phyloP scores from a whole-genome alignment of 2,329 filamentous ascomycete species.

The Lizonia empirigonia region DNA sequence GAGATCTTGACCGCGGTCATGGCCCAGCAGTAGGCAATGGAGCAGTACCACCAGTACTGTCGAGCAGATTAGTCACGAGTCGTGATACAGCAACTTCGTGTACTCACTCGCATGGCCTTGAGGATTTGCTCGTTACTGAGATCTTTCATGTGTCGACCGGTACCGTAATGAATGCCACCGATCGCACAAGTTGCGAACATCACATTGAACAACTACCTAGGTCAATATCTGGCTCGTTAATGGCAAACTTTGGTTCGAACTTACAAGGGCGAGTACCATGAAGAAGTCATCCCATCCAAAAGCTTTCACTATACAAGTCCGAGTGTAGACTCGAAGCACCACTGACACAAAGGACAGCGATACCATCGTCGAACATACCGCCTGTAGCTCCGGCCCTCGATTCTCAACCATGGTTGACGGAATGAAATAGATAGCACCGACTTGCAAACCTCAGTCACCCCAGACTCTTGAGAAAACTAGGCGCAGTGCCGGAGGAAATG shows the following conservation, averaged over 20 bases:
- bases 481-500: slow-evolving; percentile 25
- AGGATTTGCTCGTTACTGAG: slow-evolving; percentile 30
- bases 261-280: slow-evolving; percentile 40
- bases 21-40: slow-evolving; percentile 39
- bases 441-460: slow-evolving; percentile 23
- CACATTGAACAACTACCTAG: slow-evolving; percentile 28
- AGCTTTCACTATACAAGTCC: slow-evolving; percentile 47
- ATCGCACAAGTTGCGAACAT: slow-evolving; percentile 42
- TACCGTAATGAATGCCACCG: slow-evolving; percentile 39
- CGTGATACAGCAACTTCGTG: background rate
- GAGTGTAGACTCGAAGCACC: slow-evolving; percentile 50
- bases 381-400: slow-evolving; percentile 39
- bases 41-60: slow-evolving; percentile 47
- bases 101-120: slow-evolving; percentile 39
- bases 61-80: background rate
- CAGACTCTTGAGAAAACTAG: slow-evolving; percentile 12
- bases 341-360: slow-evolving; percentile 49
- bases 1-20: slow-evolving; percentile 45
- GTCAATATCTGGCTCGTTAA: slow-evolving; percentile 2
- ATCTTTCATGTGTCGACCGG: slow-evolving; percentile 38
- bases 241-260: background rate
- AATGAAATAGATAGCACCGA: slow-evolving; percentile 5
- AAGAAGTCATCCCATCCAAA: slow-evolving; percentile 45
- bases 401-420: slow-evolving; percentile 34
- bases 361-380: slow-evolving; percentile 48